Evolutionary conservation across 768 basidiomycete species (phyloP).

Genomic region (Daedaleopsis sinensis): DNA sequence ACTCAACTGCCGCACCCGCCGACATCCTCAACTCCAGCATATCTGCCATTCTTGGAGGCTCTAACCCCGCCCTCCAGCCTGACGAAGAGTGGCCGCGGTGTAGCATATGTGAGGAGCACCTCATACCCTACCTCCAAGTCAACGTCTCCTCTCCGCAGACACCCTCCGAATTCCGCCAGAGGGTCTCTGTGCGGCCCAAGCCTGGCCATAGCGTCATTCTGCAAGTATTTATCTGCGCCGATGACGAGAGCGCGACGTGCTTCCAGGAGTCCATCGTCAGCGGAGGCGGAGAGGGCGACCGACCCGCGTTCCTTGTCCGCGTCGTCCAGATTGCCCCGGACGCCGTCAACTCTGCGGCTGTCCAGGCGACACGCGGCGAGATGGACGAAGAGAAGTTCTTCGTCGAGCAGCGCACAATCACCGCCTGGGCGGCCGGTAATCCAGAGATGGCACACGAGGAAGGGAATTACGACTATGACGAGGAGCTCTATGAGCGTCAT

Average conservation of each 20-base stretch:
- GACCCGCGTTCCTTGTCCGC: conserved; percentile 13
- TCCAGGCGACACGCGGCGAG: background rate
- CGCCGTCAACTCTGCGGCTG: background rate
- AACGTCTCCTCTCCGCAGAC: conserved; percentile 8
- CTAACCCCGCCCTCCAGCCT: background rate
- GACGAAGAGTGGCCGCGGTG: conserved; percentile 14
- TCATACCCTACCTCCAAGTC: conserved; percentile 17
- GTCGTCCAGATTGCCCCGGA: conserved; percentile 6
- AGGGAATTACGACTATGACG: background rate
- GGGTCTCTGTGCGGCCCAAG: background rate
- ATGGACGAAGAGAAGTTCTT: conserved; percentile 4
- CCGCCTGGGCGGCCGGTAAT: conserved; percentile 5
- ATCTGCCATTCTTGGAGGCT: conserved; percentile 11
- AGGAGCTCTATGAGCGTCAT: background rate
- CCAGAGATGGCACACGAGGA: conserved; percentile 6
- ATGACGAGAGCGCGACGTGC: conserved; percentile 7
- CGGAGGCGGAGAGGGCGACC: background rate
- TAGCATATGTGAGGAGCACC: conserved; percentile 1
- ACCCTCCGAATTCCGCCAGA: conserved; percentile 9
- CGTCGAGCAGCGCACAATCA: conserved; percentile 4
- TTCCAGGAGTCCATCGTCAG: conserved; percentile 6
- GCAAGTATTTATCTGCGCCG: conserved; percentile 13
- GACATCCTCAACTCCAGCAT: conserved; percentile 1
- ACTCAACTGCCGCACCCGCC: background rate
- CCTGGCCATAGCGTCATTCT: conserved; percentile 5